Evolutionary conservation across 495 filamentous ascomycete genomes (phyloP), one percentile per base, ranked within the genome.

Genomic region (Schizothecium vesticola): DNA sequence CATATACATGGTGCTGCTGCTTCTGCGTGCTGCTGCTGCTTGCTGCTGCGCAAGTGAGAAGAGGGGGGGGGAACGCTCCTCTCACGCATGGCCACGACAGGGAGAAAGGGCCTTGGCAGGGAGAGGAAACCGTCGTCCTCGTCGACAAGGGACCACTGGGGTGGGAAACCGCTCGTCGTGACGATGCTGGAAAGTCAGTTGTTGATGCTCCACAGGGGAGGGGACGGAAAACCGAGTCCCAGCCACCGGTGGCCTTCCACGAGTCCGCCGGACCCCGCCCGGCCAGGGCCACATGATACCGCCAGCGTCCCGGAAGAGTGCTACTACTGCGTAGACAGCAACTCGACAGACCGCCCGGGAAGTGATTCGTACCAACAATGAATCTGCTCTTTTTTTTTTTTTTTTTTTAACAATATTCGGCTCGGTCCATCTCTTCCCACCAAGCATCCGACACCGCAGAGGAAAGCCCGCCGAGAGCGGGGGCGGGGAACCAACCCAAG

Each of bases 61-160:
- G 43, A 6, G 58, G 22, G 12, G 23, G n/a, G 25, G 13, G 6
- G 51, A 25, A 29, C 57, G 23, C 33, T 63, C 67, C 72, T 73
- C 69, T 73, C 67, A 73, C 68, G 71, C 63, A 64, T 43, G 69
- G 69, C 72, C 69, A 73, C 72, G 67, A 71, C 72, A 64, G 31
- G 55, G 65, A 56, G 56, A 51, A 22, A 28, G 23, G 26, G 51
- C 57, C 66, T 72, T 72, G 70, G 70, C 70, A 56, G 51, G 61
- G 56, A 43, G 29, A 60, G 29, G 43, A 21, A 21, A 29, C 21
- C 33, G 21, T n/a, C 56, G 16, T 61, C 43, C 6, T n/a, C 16
- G 43, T n/a, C 43, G 43, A 51, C 43, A 8, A n/a, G 19, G 56
- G 51, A 26, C 65, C 65, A 66, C 65, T 66, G 59, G 65, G 65